Evolutionary conservation across 768 basidiomycete species (phyloP), one percentile per base, ranked within the genome.

Genomic region (Phlebiopsis gigantea): DNA sequence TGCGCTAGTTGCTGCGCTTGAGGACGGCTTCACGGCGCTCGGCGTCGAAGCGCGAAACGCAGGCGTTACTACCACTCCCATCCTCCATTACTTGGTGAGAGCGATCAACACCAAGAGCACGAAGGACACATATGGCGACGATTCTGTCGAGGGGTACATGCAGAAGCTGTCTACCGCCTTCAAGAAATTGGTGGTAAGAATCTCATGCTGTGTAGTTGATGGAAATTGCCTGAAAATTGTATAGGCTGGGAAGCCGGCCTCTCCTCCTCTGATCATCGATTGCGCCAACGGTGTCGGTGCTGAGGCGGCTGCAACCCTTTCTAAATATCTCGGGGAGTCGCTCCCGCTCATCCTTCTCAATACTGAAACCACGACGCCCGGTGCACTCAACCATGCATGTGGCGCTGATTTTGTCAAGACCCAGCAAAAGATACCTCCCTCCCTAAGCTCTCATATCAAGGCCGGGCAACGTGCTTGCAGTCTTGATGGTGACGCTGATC

Each of bases 201-300:
- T 3, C 3, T 60, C 43, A 56, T 50, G 28, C 31, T 19, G 5
- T 31, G 2, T 12, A 34, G 22, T 31, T n/a, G 50, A 8, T 48
- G 17, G 6, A 12, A n/a, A 21, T 28, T 26, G n/a, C 41, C 26
- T 29, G 4, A 45, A 57, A 44, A 59, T 49, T 45, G 26, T 25
- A 30, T 57, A 92, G 87, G 73, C 79, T 24, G 83, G 84, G 57
- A 85, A 85, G 69, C 71, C 75, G 42, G 72, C 75, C 52, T 71
- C 79, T 10, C 70, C 79, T 15, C 81, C 85, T 34, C 66, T 99
- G 46, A 69, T 89, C n/a, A 77, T 99, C 42, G 97, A 99, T 70
- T 98, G 97, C 68, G 97, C 97, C n/a, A 98, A 99, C 68, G 97
- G 97, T 25, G 97, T 99, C 22, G 97, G 97, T 46, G 83, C 89